Evolutionary conservation across 768 basidiomycete species (phyloP).

Genomic region (Albatrellus ellisii): DNA sequence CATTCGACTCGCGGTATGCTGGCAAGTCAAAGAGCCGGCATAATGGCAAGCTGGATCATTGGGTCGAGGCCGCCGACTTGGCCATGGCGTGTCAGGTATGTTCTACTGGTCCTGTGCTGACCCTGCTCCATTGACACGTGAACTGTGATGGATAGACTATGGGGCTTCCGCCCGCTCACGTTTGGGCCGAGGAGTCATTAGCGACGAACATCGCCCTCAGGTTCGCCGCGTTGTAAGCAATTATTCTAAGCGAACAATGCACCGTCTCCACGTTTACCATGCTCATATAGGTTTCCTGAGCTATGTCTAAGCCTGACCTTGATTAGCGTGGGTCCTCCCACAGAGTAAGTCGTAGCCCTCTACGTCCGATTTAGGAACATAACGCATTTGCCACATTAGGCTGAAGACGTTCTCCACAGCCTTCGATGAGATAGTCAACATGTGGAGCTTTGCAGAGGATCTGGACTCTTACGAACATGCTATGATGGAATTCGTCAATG

Average conservation of each 20-base stretch:
- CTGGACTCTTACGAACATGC: conserved; percentile 56
- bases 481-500: conserved; percentile 41
- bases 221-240: conserved; percentile 49
- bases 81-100: conserved; percentile 15
- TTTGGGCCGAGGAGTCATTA: conserved; percentile 3
- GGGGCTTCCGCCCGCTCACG: no score
- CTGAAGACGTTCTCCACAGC: conserved; percentile 44
- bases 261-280: neutral
- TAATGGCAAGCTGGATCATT: conserved; percentile 16
- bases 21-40: conserved; percentile 13
- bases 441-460: conserved; percentile 55
- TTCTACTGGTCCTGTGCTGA: no score
- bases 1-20: conserved; percentile 17
- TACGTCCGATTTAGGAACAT: neutral
- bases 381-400: conserved; percentile 24
- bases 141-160: no score
- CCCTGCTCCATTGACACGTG: no score
- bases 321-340: conserved; percentile 52
- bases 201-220: conserved; percentile 41
- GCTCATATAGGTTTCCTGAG: conserved; percentile 48
- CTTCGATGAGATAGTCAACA: conserved; percentile 48
- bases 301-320: conserved; percentile 54
- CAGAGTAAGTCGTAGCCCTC: conserved; percentile 35
- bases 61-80: conserved; percentile 19
- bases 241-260: neutral